Conservation (phyloP, 169 alveolate species). For the Plasmodium malariae region DNA sequence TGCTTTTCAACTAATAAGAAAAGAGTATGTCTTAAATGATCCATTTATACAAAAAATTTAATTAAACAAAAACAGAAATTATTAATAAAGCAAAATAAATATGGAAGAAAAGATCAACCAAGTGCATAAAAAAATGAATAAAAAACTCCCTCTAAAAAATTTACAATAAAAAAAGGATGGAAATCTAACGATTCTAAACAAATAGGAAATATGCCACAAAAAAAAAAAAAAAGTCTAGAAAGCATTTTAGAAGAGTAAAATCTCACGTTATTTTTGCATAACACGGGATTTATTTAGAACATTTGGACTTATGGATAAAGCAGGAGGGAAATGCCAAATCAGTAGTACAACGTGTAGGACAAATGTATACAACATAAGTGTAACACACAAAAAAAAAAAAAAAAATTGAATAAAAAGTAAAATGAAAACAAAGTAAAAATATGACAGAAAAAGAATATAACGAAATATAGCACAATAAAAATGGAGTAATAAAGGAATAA, state of each 20-base stretch:
- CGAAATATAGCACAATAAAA: no score
- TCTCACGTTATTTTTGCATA: background rate
- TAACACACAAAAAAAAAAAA: background rate
- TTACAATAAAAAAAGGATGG: background rate
- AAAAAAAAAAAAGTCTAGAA: background rate
- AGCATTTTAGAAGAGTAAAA: background rate
- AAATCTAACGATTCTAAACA: background rate
- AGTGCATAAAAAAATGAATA: background rate
- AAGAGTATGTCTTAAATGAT: background rate
- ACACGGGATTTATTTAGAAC: background rate
- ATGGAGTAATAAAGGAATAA: no score
- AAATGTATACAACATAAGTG: background rate
- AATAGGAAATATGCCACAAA: background rate
- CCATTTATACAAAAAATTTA: background rate
- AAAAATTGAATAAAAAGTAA: background rate
- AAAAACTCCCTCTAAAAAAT: background rate
- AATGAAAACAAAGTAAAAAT: no score
- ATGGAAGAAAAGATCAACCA: background rate
- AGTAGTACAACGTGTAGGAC: no score
- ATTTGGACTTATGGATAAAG: background rate
- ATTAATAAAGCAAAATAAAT: background rate
- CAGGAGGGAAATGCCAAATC: no score
- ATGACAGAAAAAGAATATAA: background rate
- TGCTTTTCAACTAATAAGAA: background rate
- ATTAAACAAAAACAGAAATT: conserved; percentile 12